Conservation (phyloP, 2,329 filamentous ascomycete genomes). For the Incumbomyces lentus region DNA sequence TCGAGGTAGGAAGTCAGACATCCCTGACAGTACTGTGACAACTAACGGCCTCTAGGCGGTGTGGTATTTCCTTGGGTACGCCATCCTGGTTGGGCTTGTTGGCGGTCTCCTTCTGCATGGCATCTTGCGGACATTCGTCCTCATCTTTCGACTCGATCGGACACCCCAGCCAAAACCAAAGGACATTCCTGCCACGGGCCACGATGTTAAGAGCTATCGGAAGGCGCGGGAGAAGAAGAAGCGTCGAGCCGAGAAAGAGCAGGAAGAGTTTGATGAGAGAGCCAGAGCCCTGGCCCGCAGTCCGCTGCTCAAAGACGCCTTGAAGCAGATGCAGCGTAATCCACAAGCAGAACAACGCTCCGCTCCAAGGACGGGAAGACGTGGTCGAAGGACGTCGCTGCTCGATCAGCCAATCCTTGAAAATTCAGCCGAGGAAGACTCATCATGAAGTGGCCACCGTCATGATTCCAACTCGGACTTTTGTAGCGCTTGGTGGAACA, state of each 20-base stretch:
- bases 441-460: not conserved
- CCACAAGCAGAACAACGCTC: constrained; percentile 3
- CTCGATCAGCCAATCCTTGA: constrained; percentile 20
- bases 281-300: constrained; percentile 16
- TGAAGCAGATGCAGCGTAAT: constrained; percentile 14
- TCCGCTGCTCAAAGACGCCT: constrained; percentile 16
- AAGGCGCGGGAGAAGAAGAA: constrained; percentile 20
- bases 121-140: constrained; percentile 45
- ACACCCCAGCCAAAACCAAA: constrained; percentile 6
- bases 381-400: constrained; percentile 9
- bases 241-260: constrained; percentile 12
- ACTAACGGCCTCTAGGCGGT: constrained; percentile 26
- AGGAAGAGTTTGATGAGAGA: constrained; percentile 12
- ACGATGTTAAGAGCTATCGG: constrained; percentile 20
- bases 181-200: constrained; percentile 15
- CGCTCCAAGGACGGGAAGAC: constrained; percentile 5
- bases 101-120: constrained; percentile 52
- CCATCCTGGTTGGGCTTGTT: constrained; percentile 55
- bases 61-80: constrained; percentile 52
- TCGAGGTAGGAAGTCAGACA: constrained; percentile 41
- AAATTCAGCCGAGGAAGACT: constrained; percentile 18
- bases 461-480: constrained; percentile 10
- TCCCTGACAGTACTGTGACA: no score
- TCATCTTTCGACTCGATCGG: constrained; percentile 28
- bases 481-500: constrained; percentile 55